Base-by-base conservation (phyloP, 139 green algal genomes). In the Chlamydomonas sp. region DNA sequence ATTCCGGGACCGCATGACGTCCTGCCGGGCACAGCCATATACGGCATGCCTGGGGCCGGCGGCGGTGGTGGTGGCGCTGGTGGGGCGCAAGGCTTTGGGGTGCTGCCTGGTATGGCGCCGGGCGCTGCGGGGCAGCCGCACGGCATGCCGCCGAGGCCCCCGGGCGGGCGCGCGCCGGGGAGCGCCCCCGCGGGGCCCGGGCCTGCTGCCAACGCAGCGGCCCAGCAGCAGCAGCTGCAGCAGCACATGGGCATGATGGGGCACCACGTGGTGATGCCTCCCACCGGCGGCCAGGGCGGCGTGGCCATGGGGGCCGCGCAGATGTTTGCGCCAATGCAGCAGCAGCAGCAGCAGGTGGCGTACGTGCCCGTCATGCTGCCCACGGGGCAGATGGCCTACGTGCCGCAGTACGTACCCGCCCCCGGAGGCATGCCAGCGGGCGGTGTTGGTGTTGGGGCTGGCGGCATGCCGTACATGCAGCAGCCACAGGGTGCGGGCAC, bases 331-430 rank as follows among this genome's bases (percentile, higher is more conserved):
- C 17, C 61, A 31, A 73, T 66, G 20, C 67, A 59, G 82, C 79
- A 17, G 8, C 78, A 77, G 75, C 60, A 84, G 67, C 80, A 76
- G 63, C 89, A 90, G 61, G 85, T 90, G 31, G 77, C 80, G 63
- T 90, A 91, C 59, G 86, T 92, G 3, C 73, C 86, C 2, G 80
- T 73, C 4, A 58, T 91, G 72, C 15, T 92, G 77, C 81, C 90
- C 14, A 90, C 89, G 67, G 90, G 90, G 14, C 90, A 92, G 71
- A 60, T 92, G 63, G 90, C 86, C 0, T 92, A 88, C 83, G 83
- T 92, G 60, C 86, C 86, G 59, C 90, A 92, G 78, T 89, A 89
- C 66, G 84, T 84, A 1, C 9, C 15, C 6, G 2, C 69, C 1
- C 7, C 12, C 63, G 80, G 66, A 10, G 61, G 71, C 12, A 73